Evolutionary conservation across 208 protist genomes (phyloP).

Genomic region (Trichomonas tenax): DNA sequence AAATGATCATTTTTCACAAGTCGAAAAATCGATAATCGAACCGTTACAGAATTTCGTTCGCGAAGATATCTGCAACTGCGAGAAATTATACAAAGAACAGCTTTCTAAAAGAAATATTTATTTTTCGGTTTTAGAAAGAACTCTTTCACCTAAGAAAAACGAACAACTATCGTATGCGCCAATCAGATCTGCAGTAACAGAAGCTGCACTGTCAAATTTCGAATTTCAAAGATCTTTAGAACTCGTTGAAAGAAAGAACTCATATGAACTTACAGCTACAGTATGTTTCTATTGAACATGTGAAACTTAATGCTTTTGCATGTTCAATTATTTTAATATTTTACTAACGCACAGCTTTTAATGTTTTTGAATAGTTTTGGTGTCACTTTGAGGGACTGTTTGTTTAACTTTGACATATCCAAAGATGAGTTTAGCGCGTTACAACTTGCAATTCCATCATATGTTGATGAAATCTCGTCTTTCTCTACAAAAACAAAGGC

Average conservation of each 20-base stretch:
- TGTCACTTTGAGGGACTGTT: background rate
- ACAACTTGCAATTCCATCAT: background rate
- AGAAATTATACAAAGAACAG: background rate
- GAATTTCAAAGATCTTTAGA: background rate
- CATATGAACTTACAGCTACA: background rate
- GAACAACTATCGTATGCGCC: background rate
- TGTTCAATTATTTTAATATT: background rate
- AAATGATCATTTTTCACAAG: background rate
- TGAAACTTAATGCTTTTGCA: background rate
- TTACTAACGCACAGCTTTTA: slow-evolving; percentile 7
- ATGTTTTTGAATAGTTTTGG: background rate
- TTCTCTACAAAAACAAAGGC: background rate
- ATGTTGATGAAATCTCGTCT: background rate
- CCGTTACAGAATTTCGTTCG: background rate
- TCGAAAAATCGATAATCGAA: background rate
- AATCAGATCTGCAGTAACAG: background rate
- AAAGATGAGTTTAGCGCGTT: background rate
- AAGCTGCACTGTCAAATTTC: background rate
- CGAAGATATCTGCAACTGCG: background rate
- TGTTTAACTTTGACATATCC: background rate
- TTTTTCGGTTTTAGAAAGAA: background rate
- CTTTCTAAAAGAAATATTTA: background rate
- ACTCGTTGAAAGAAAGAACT: background rate
- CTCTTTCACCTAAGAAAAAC: background rate
- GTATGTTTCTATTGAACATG: background rate